Conservation (phyloP, 192 early-diverging fungal genomes). For the Podila epigama region DNA sequence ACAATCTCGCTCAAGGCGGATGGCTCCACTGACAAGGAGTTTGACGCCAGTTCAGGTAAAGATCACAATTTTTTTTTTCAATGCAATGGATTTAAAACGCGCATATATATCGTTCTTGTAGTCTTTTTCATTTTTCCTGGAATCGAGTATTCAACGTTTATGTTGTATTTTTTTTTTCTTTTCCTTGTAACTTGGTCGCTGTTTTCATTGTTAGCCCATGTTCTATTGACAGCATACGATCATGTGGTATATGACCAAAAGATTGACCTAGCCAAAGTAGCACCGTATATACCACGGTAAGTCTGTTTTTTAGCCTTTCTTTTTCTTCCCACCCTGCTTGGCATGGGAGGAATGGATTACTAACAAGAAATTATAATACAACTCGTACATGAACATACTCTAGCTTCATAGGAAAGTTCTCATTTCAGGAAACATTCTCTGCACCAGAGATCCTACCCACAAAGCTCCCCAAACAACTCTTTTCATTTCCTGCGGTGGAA, state of each 20-base stretch:
- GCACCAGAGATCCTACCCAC: slow-evolving; percentile 17
- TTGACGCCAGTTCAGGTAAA: slow-evolving; percentile 23
- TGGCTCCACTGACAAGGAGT: slow-evolving; percentile 16
- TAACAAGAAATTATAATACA: no score
- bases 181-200: no score
- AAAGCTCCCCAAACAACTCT: slow-evolving; percentile 31
- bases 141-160: no score
- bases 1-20: slow-evolving; percentile 23
- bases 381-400: background rate
- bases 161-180: no score
- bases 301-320: background rate
- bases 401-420: slow-evolving; percentile 29
- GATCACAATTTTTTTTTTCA: background rate
- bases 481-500: slow-evolving; percentile 33
- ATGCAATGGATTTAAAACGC: background rate
- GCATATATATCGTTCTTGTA: no score
- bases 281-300: slow-evolving; percentile 15
- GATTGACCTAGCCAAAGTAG: slow-evolving; percentile 8
- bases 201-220: slow-evolving; percentile 8
- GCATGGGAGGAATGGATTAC: background rate
- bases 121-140: no score
- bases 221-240: slow-evolving; percentile 29
- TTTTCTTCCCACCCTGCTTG: background rate
- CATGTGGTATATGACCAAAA: slow-evolving; percentile 30
- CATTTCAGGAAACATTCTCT: slow-evolving; percentile 25